phyloP scores from a whole-genome alignment of 768 basidiomycete genomes.

The Mycena belliarum region DNA sequence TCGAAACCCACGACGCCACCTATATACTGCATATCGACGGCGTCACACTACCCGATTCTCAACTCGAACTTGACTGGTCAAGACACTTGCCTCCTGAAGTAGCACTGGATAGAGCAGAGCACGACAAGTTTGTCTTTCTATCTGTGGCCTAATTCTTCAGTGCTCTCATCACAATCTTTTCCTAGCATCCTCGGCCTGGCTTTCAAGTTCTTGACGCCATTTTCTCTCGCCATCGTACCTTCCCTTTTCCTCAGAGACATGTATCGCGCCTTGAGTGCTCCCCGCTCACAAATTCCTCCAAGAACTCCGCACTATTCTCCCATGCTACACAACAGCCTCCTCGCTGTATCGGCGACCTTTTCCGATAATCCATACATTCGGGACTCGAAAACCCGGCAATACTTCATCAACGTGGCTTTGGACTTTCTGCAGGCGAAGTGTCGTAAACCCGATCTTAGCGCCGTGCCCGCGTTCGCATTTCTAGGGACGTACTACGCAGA shows the following conservation, averaged over 20 bases:
- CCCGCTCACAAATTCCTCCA: constrained; percentile 24
- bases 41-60: not conserved
- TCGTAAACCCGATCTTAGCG: constrained; percentile 20
- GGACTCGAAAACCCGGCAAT: constrained; percentile 15
- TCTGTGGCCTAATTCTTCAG: not conserved
- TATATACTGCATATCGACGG: constrained; percentile 19
- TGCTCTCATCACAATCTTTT: not conserved
- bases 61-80: constrained; percentile 20
- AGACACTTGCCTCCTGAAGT: constrained; percentile 13
- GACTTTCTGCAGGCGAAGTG: constrained; percentile 18
- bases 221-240: constrained; percentile 41
- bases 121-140: constrained; percentile 22
- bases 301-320: constrained; percentile 49
- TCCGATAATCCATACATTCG: constrained; percentile 23
- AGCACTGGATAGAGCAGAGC: constrained; percentile 11
- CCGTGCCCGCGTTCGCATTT: constrained; percentile 23
- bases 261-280: constrained; percentile 35
- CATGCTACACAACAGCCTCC: constrained; percentile 53
- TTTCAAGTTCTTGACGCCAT: constrained; percentile 41
- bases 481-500: constrained; percentile 24
- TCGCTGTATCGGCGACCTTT: constrained; percentile 26
- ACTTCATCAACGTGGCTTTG: constrained; percentile 20
- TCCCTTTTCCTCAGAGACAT: constrained; percentile 44
- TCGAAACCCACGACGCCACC: not conserved
- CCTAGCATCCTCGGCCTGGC: constrained; percentile 37